Evolutionary conservation across 2,329 filamentous ascomycete species (phyloP).

Genomic region (Penicillium griseofulvum): DNA sequence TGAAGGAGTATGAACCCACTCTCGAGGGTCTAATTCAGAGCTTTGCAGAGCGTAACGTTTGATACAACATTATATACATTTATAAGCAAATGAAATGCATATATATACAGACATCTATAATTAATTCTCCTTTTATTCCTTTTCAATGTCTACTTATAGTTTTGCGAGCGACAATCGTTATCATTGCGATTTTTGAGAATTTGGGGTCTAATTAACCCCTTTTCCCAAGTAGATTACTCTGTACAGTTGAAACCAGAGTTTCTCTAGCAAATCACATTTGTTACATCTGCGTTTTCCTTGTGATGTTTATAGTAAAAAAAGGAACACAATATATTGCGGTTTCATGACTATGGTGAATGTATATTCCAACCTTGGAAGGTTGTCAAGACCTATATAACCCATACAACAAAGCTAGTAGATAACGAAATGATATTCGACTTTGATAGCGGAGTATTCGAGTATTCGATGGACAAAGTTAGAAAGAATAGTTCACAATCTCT

Average conservation of each 20-base stretch:
- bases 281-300: too few relatives aligned
- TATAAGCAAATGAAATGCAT: neutral
- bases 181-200: neutral
- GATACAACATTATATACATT: constrained; percentile 1
- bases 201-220: neutral
- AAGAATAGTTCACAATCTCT: neutral
- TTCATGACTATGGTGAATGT: neutral
- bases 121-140: neutral
- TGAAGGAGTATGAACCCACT: constrained; percentile 84
- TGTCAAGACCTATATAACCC: too few relatives aligned
- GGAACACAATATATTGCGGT: neutral
- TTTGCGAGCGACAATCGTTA: neutral
- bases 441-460: neutral
- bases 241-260: too few relatives aligned
- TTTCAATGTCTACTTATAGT: neutral
- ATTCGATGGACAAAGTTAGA: neutral
- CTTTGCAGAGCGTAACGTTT: constrained; percentile 62
- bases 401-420: too few relatives aligned
- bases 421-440: neutral
- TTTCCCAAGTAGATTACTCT: neutral
- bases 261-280: neutral
- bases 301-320: too few relatives aligned
- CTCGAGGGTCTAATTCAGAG: constrained; percentile 80
- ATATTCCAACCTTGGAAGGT: neutral
- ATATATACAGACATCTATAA: neutral